Percentiles rank a stretch among this genome's conserved stretches.
Evolutionary conservation across 495 filamentous ascomycete species (phyloP).

Genomic region (Usnea hakonensis): DNA sequence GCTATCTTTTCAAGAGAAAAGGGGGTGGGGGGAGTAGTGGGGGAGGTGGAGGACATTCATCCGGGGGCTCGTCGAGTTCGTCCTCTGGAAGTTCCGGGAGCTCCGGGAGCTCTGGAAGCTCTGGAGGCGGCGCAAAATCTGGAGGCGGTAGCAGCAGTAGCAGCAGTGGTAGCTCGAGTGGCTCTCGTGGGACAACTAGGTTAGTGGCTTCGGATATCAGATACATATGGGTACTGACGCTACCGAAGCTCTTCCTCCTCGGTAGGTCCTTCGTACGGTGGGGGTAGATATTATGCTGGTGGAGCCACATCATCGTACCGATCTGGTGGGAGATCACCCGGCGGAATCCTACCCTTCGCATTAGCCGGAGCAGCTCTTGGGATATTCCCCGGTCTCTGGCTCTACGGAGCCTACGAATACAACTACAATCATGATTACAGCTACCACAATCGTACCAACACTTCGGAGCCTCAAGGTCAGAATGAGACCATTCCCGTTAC

Average conservation of each 20-base stretch:
- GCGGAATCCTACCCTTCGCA: conserved; percentile 51
- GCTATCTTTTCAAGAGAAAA: conserved; percentile 41
- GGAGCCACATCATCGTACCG: conserved; percentile 63
- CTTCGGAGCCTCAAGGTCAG: conserved; percentile 27
- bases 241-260: conserved; percentile 58
- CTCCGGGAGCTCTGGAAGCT: conserved; percentile 22
- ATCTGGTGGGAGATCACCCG: conserved; percentile 49
- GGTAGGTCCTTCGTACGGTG: conserved; percentile 50
- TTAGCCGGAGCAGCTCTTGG: conserved; percentile 50
- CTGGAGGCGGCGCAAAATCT: conserved; percentile 17
- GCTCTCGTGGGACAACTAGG: conserved; percentile 21
- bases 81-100: conserved; percentile 25
- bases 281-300: conserved; percentile 69
- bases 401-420: conserved; percentile 66
- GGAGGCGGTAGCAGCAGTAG: conserved; percentile 24
- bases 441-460: conserved; percentile 50
- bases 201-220: not conserved
- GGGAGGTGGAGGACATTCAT: conserved; percentile 28
- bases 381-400: conserved; percentile 49
- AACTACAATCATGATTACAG: conserved; percentile 51
- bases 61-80: conserved; percentile 25
- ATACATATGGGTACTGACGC: not conserved
- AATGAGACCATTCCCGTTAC: conserved; percentile 65
- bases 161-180: conserved; percentile 14
- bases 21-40: conserved; percentile 40